A percentile compares a stretch with the other conserved stretches of the same genome.
These are phyloP conservation scores for Candida succiphila DNA, from an alignment of 805 yeast genomes.

Conservation along the genomic window DNA sequence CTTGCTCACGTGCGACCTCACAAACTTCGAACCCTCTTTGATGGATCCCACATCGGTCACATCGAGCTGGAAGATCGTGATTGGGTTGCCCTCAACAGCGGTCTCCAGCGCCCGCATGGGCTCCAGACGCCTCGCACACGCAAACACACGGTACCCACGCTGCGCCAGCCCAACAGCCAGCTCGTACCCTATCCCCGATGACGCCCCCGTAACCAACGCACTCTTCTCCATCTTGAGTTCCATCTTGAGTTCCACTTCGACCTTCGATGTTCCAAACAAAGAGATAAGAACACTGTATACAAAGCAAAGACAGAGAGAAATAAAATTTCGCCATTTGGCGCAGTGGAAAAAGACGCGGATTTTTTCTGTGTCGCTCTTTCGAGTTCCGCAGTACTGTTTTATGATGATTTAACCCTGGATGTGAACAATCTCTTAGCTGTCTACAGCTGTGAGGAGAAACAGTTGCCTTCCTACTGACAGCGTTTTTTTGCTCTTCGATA, in stretches of 20 bases:
- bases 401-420: constrained; percentile 13
- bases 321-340: constrained; percentile 1
- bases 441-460: constrained; percentile 11
- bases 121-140: constrained; percentile 61
- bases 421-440: constrained; percentile 18
- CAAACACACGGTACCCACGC: constrained; percentile 47
- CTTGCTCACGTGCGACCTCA: constrained; percentile 22
- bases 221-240: constrained; percentile 4
- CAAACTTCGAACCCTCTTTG: constrained; percentile 27
- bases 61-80: constrained; percentile 43
- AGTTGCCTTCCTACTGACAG: constrained; percentile 18
- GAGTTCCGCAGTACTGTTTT: too few relatives aligned
- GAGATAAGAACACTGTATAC: too few relatives aligned
- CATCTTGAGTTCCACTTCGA: background rate
- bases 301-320: background rate
- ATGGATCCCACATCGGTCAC: constrained; percentile 45
- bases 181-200: constrained; percentile 48
- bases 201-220: constrained; percentile 52
- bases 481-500: background rate
- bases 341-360: background rate
- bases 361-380: too few relatives aligned
- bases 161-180: constrained; percentile 33
- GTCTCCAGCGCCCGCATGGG: constrained; percentile 44
- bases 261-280: background rate
- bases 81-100: constrained; percentile 27